Conservation (phyloP, 768 basidiomycete genomes). For the Lactarius hatsudake region DNA sequence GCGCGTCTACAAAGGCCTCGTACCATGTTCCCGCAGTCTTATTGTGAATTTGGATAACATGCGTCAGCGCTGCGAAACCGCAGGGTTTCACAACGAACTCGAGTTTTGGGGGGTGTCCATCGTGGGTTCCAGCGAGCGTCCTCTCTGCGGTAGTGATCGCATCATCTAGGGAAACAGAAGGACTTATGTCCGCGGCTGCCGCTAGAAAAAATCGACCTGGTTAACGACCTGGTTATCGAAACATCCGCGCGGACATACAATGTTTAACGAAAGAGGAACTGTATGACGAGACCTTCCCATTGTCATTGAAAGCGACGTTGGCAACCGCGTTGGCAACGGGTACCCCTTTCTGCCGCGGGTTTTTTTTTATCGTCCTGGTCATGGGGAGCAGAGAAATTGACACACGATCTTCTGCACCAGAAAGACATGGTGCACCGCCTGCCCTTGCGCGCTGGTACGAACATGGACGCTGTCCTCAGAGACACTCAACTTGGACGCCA, state of each 20-base stretch:
- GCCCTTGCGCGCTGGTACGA: slow-evolving; percentile 25
- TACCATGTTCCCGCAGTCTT: slow-evolving; percentile 46
- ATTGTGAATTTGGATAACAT: slow-evolving; percentile 45
- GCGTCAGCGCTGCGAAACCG: slow-evolving; percentile 39
- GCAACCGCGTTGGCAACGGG: slow-evolving; percentile 44
- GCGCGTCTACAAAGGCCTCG: slow-evolving; percentile 58
- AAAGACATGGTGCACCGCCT: slow-evolving; percentile 27
- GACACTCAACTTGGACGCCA: slow-evolving; percentile 28
- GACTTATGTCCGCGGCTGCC: slow-evolving; percentile 35
- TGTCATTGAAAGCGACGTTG: slow-evolving; percentile 43
- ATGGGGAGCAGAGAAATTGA: not conserved
- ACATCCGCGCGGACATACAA: slow-evolving; percentile 31
- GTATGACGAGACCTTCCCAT: slow-evolving; percentile 42
- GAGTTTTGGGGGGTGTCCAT: slow-evolving; percentile 38
- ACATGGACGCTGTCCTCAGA: slow-evolving; percentile 20
- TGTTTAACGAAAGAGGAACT: slow-evolving; percentile 48
- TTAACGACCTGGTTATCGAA: not conserved
- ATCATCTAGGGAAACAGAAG: slow-evolving; percentile 36
- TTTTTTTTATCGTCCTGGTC: not conserved
- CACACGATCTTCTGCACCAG: slow-evolving; percentile 30
- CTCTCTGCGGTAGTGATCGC: slow-evolving; percentile 41
- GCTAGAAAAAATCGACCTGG: not conserved
- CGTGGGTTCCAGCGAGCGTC: slow-evolving; percentile 41
- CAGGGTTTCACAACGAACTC: slow-evolving; percentile 44
- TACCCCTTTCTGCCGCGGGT: slow-evolving; percentile 33